A percentile compares a stretch with the other conserved stretches of the same genome.
phyloP scores from a whole-genome alignment of 2,329 filamentous ascomycete genomes.

The Leptographium galeiforme region DNA sequence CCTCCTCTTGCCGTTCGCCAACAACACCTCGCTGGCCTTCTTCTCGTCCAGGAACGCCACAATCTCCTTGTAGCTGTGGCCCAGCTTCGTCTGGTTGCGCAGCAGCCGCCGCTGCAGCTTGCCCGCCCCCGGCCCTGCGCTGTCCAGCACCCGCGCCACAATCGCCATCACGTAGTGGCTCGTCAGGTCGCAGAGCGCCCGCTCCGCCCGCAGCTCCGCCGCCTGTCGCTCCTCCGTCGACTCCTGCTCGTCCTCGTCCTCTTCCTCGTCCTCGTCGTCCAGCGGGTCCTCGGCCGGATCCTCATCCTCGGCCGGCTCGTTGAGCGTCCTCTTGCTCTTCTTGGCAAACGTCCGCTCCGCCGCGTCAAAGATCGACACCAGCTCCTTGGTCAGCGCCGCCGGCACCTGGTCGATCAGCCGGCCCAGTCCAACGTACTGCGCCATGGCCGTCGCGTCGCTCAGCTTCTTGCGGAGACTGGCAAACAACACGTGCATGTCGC shows the following conservation, averaged over 20 bases:
- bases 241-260: constrained; percentile 54
- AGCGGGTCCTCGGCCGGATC: constrained; percentile 54
- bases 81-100: constrained; percentile 68
- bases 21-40: constrained; percentile 35
- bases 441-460: constrained; percentile 28
- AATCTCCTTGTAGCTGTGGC: constrained; percentile 75
- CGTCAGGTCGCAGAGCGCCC: constrained; percentile 72
- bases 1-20: constrained; percentile 18
- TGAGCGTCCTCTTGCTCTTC: constrained; percentile 47
- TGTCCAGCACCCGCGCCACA: constrained; percentile 60
- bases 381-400: constrained; percentile 46
- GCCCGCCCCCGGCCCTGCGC: constrained; percentile 42
- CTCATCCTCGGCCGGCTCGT: constrained; percentile 57
- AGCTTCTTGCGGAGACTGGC: constrained; percentile 51
- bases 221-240: constrained; percentile 47
- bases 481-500: constrained; percentile 74
- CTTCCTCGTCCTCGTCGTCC: constrained; percentile 42
- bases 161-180: constrained; percentile 75
- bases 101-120: constrained; percentile 58
- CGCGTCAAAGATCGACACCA: constrained; percentile 65
- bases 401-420: constrained; percentile 57
- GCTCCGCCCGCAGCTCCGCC: constrained; percentile 63
- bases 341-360: constrained; percentile 69
- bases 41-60: constrained; percentile 65
- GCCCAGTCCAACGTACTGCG: constrained; percentile 40